phyloP scores from a whole-genome alignment of 352 stramenopile genomes.

The Phytophthora pseudosyringae region DNA sequence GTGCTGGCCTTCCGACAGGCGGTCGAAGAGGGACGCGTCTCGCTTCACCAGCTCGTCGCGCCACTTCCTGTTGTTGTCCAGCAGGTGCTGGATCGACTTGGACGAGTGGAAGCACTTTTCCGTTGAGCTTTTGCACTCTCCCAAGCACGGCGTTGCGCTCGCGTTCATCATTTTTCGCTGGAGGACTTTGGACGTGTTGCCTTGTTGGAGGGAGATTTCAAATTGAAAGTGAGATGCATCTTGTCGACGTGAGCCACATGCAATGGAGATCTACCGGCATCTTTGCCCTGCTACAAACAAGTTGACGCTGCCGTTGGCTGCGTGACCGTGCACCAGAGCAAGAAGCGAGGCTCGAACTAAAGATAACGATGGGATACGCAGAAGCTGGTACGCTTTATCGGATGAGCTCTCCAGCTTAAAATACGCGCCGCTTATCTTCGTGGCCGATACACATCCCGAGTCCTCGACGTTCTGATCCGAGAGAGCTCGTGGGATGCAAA shows the following conservation, averaged over 20 bases:
- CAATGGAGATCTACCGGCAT: not conserved
- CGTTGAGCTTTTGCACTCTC: conserved; percentile 15
- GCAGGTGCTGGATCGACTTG: conserved; percentile 59
- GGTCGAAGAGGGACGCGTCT: conserved; percentile 75
- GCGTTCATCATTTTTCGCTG: conserved; percentile 20
- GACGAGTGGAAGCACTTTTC: conserved; percentile 37
- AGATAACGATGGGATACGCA: not conserved
- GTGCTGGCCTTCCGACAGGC: conserved; percentile 67
- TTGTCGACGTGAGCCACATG: too few relatives aligned
- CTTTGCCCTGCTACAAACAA: not conserved
- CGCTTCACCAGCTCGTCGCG: conserved; percentile 55
- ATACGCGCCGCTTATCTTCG: too few relatives aligned
- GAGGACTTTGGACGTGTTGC: conserved; percentile 3
- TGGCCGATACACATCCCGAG: too few relatives aligned
- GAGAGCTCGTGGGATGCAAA: too few relatives aligned
- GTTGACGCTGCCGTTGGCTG: not conserved
- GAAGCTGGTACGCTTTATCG: too few relatives aligned
- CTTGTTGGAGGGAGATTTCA: conserved; percentile 1
- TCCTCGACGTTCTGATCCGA: too few relatives aligned
- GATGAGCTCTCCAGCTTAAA: too few relatives aligned
- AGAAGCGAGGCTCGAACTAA: not conserved
- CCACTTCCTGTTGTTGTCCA: conserved; percentile 81
- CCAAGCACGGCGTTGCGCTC: conserved; percentile 7
- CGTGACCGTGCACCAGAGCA: not conserved
- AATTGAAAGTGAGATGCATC: conserved; percentile 17